These are phyloP conservation scores for Tillandsia fasciculata DNA, from an alignment of 176 grass and related monocot genomes.

Conservation along the genomic window DNA sequence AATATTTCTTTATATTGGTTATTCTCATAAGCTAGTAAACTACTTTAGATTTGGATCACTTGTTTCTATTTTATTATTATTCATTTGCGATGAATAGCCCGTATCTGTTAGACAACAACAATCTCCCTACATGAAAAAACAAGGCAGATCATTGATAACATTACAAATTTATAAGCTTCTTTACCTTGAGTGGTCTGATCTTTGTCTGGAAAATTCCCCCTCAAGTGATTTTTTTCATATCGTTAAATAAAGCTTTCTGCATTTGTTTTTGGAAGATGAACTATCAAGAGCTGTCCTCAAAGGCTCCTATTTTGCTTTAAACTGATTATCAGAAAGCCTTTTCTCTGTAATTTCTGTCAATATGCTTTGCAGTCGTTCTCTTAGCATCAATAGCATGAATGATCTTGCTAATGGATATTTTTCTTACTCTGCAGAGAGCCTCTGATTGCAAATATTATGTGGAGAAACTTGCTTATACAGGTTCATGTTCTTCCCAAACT, in stretches of 20 bases:
- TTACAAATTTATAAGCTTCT: too few relatives aligned
- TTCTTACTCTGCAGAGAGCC: slow-evolving; percentile 57
- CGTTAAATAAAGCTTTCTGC: not conserved
- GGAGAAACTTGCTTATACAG: slow-evolving; percentile 92
- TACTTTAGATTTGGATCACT: too few relatives aligned
- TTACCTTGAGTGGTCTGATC: too few relatives aligned
- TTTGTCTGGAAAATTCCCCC: too few relatives aligned
- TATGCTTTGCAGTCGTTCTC: too few relatives aligned
- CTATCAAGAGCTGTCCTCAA: too few relatives aligned
- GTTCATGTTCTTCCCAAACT: slow-evolving; percentile 19
- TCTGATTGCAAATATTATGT: slow-evolving; percentile 95
- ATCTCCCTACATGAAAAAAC: too few relatives aligned
- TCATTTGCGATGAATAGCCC: too few relatives aligned
- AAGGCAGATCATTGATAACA: too few relatives aligned
- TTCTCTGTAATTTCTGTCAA: not conserved
- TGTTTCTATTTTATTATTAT: too few relatives aligned
- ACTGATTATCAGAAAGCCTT: not conserved
- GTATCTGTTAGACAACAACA: too few relatives aligned
- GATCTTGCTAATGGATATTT: not conserved
- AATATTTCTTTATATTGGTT: slow-evolving; percentile 1
- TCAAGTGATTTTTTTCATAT: not conserved
- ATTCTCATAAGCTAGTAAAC: too few relatives aligned
- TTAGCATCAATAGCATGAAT: not conserved
- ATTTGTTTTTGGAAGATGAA: not conserved
- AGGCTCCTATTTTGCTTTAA: not conserved